Base-by-base conservation (phyloP, 176 grass and related monocot genomes). In the Guadua angustifolia region DNA sequence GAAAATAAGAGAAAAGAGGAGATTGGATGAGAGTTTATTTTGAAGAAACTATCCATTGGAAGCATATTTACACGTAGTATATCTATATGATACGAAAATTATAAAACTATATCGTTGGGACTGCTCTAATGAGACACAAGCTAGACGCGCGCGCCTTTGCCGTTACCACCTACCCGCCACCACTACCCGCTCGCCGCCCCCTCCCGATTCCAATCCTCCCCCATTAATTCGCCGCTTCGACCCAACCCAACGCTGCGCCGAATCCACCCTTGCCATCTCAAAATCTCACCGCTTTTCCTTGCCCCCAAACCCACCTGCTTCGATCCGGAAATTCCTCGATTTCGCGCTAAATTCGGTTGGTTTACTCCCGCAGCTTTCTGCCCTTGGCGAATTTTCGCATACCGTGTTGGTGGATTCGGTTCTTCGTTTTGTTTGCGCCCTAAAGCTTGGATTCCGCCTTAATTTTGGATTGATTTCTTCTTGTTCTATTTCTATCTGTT, bases 121-220 rank as follows among this genome's bases (percentile, higher is more conserved):
- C n/a, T n/a, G n/a, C n/a, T n/a, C n/a, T n/a, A n/a, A 29, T 29
- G 29, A 29, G 29, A 29, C 29, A 29, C 29, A 29, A 29, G 29
- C 35, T 5, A 25, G 69, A n/a, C 47, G 77, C 78, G 85, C 85
- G 85, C 78, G 60, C 50, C 71, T 81, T 80, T 71, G 73, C 83
- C 74, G 80, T 74, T 74, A n/a, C 71, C 57, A 65, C 44, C 42
- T 14, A 33, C 33, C 73, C 36, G 13, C 71, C 39, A 3, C 71
- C 39, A 3, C 17, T 9, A 49, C 52, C 57, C 49, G 35, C 33
- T 79, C 49, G 71, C 42, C 64, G 74, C 46, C 32, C 18, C 52
- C 80, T 43, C 81, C 26, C 32, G 59, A 39, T 69, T 80, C 69
- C 58, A 60, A 61, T 57, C 53, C 25, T 55, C 82, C 52, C 69